Percentiles rank a stretch among this genome's conserved stretches.
Conservation (phyloP, 2,329 filamentous ascomycete species). For the Fusarium ramigenum region DNA sequence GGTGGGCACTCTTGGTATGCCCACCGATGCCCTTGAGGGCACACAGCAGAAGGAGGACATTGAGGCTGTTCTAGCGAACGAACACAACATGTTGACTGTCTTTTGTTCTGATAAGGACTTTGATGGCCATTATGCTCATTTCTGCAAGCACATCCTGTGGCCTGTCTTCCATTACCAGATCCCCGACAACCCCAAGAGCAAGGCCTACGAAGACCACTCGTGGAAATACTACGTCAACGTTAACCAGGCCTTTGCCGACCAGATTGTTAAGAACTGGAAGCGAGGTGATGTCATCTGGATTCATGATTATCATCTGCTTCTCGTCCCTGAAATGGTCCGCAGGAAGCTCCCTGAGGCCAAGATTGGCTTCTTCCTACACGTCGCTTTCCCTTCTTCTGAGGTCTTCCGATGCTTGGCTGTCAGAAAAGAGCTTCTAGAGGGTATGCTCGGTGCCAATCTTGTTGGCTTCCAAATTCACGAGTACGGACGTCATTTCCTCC, state of each 20-base stretch:
- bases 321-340: slow-evolving; percentile 89
- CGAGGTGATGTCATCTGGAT: slow-evolving; percentile 93
- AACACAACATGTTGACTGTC: slow-evolving; percentile 84
- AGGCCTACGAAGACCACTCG: slow-evolving; percentile 96
- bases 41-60: slow-evolving; percentile 83
- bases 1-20: slow-evolving; percentile 94
- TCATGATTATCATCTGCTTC: slow-evolving; percentile 92
- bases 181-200: slow-evolving; percentile 97
- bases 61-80: slow-evolving; percentile 79
- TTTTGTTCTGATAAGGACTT: slow-evolving; percentile 92
- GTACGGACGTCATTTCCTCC: slow-evolving; percentile 92
- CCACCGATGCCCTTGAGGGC: slow-evolving; percentile 83
- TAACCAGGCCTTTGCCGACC: slow-evolving; percentile 92
- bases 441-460: slow-evolving; percentile 91
- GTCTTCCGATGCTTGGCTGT: slow-evolving; percentile 92
- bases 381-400: slow-evolving; percentile 94
- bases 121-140: slow-evolving; percentile 93
- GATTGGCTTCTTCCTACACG: slow-evolving; percentile 96
- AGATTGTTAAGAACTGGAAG: slow-evolving; percentile 92
- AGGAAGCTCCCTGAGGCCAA: slow-evolving; percentile 91
- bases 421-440: slow-evolving; percentile 86
- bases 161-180: slow-evolving; percentile 99
- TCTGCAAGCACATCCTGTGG: slow-evolving; percentile 98
- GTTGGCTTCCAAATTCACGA: slow-evolving; percentile 94
- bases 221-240: slow-evolving; percentile 94